A percentile compares a stretch with the other conserved stretches of the same genome.
Conservation (phyloP, 805 yeast species). For the Starmerella apicola region DNA sequence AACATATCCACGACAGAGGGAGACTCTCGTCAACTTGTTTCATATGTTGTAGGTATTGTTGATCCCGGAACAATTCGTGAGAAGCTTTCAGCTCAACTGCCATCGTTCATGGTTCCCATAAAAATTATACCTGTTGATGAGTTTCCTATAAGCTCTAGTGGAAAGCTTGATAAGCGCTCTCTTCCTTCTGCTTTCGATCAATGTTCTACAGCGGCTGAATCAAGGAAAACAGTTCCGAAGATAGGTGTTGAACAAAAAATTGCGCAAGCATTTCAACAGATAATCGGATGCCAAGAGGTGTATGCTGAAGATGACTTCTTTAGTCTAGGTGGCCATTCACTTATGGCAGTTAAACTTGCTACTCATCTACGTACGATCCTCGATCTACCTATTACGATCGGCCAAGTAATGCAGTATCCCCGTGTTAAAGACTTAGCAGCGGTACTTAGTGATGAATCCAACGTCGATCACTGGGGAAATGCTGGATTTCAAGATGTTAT, state of each 20-base stretch:
- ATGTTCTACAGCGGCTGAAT: neutral
- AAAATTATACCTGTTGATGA: conserved; percentile 72
- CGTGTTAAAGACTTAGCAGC: conserved; percentile 7
- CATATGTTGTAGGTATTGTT: conserved; percentile 6
- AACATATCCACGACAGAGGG: neutral
- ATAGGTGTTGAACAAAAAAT: conserved; percentile 6
- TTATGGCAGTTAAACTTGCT: conserved; percentile 42
- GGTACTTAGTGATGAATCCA: conserved; percentile 1
- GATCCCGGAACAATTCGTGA: neutral
- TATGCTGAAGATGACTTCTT: conserved; percentile 61
- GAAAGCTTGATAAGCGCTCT: conserved; percentile 93
- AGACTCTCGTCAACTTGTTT: conserved; percentile 13
- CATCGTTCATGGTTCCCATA: conserved; percentile 85
- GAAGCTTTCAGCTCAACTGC: conserved; percentile 25
- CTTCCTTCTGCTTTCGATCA: conserved; percentile 26
- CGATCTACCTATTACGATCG: conserved; percentile 11
- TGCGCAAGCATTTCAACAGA: conserved; percentile 5
- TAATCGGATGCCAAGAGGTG: conserved; percentile 2
- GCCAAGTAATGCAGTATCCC: conserved; percentile 14
- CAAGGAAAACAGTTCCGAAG: neutral
- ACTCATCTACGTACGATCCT: conserved; percentile 4
- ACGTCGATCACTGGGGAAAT: conserved; percentile 1
- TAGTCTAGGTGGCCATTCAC: conserved; percentile 94
- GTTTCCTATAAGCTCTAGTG: conserved; percentile 89
- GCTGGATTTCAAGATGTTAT: conserved; percentile 13